Percentiles rank a stretch among this genome's conserved stretches.
These are phyloP conservation scores for Arachnomyces sp. DNA, from an alignment of 2,329 filamentous ascomycete genomes.

Conservation along the genomic window DNA sequence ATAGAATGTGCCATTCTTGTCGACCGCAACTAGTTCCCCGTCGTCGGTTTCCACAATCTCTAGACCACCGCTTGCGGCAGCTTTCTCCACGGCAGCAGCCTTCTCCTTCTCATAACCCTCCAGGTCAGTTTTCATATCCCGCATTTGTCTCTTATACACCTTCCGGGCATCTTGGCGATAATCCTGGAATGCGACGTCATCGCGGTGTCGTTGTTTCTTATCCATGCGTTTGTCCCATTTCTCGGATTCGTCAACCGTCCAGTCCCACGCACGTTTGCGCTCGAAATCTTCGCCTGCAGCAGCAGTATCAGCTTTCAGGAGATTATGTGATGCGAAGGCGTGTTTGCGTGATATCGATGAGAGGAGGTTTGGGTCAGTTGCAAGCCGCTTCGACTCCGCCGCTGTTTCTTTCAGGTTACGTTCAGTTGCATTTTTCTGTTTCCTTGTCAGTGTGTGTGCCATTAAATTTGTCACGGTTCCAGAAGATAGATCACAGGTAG, in stretches of 20 bases:
- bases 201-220: slow-evolving; percentile 73
- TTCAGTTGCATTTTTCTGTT: slow-evolving; percentile 35
- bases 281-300: slow-evolving; percentile 87
- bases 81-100: slow-evolving; percentile 72
- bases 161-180: slow-evolving; percentile 83
- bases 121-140: slow-evolving; percentile 66
- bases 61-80: slow-evolving; percentile 73
- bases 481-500: slow-evolving; percentile 2
- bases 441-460: slow-evolving; percentile 16
- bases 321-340: slow-evolving; percentile 82
- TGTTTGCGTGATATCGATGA: slow-evolving; percentile 75
- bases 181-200: slow-evolving; percentile 85
- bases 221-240: slow-evolving; percentile 85
- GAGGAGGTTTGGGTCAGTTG: slow-evolving; percentile 69
- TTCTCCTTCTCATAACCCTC: slow-evolving; percentile 85
- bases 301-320: slow-evolving; percentile 85
- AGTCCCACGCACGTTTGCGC: slow-evolving; percentile 97
- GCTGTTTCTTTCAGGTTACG: slow-evolving; percentile 75
- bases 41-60: slow-evolving; percentile 95
- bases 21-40: slow-evolving; percentile 88
- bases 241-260: slow-evolving; percentile 91
- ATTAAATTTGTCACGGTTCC: no score
- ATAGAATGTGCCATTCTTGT: slow-evolving; percentile 85
- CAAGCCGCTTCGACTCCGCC: slow-evolving; percentile 70
- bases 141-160: slow-evolving; percentile 85